Evolutionary conservation across 352 stramenopile species (phyloP).

Genomic region (Phytopythium delawarense): DNA sequence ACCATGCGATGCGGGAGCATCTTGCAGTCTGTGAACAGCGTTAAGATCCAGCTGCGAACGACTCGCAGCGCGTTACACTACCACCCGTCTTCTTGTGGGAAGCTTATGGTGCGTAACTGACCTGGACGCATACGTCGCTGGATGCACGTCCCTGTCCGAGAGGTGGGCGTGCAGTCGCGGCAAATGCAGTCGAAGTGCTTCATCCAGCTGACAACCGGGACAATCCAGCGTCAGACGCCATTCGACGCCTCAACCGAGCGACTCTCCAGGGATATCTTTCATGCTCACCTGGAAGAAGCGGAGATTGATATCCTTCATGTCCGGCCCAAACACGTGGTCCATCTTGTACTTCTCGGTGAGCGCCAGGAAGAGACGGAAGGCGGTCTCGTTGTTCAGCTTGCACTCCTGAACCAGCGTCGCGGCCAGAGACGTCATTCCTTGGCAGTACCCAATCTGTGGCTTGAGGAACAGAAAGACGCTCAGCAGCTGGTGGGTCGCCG

Average conservation of each 20-base stretch:
- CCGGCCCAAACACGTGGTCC: slow-evolving; percentile 38
- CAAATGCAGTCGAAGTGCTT: slow-evolving; percentile 34
- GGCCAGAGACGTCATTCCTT: slow-evolving; percentile 48
- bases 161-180: slow-evolving; percentile 33
- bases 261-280: not conserved
- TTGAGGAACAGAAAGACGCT: slow-evolving; percentile 43
- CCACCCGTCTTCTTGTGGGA: no score
- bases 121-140: slow-evolving; percentile 46
- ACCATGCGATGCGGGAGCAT: slow-evolving; percentile 34
- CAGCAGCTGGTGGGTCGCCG: slow-evolving; percentile 32
- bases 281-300: slow-evolving; percentile 32
- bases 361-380: slow-evolving; percentile 41
- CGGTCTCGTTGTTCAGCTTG: slow-evolving; percentile 44
- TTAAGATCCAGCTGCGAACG: slow-evolving; percentile 39
- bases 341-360: slow-evolving; percentile 52
- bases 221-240: not conserved
- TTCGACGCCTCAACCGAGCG: not conserved
- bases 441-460: slow-evolving; percentile 49
- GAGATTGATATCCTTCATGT: slow-evolving; percentile 51
- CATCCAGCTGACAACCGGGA: slow-evolving; percentile 22
- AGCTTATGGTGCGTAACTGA: not conserved
- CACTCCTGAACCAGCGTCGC: slow-evolving; percentile 37
- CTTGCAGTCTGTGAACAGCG: slow-evolving; percentile 45
- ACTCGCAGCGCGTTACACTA: not conserved
- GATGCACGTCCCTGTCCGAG: slow-evolving; percentile 41